These are phyloP conservation scores for Boletus reticuloceps DNA, from an alignment of 768 basidiomycete species.

Conservation along the genomic window DNA sequence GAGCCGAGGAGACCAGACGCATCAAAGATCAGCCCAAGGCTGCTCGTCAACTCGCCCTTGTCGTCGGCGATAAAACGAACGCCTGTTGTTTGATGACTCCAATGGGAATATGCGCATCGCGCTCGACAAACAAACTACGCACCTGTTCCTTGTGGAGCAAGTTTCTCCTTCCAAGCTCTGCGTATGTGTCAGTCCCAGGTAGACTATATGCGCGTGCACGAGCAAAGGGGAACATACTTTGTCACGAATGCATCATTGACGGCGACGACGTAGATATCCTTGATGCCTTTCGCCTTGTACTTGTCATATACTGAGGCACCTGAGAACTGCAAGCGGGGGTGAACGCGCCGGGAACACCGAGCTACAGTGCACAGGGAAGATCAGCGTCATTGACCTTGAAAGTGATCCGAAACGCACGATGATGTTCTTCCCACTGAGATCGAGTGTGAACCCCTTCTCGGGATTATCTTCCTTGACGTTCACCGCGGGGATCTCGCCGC, in stretches of 20 bases:
- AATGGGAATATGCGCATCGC: background rate
- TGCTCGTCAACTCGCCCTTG: constrained; percentile 51
- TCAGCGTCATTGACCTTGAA: background rate
- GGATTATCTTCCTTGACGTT: constrained; percentile 61
- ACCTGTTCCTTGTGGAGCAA: constrained; percentile 59
- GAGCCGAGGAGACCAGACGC: constrained; percentile 61
- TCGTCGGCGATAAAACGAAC: constrained; percentile 71
- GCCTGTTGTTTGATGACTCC: constrained; percentile 28
- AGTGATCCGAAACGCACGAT: constrained; percentile 42
- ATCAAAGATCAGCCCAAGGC: constrained; percentile 60
- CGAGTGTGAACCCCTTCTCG: constrained; percentile 39
- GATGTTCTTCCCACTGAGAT: constrained; percentile 58
- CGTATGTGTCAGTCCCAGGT: background rate
- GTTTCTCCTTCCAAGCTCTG: constrained; percentile 66
- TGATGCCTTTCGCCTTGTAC: constrained; percentile 76
- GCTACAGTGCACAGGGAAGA: constrained; percentile 32
- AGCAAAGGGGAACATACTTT: constrained; percentile 29
- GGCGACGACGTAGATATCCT: constrained; percentile 65
- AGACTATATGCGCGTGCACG: constrained; percentile 3
- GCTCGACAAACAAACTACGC: constrained; percentile 12
- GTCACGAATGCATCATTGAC: constrained; percentile 81
- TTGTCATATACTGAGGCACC: constrained; percentile 60
- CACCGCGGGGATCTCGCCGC: constrained; percentile 44
- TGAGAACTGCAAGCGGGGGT: constrained; percentile 69
- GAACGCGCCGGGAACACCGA: constrained; percentile 78